phyloP scores from a whole-genome alignment of 2,329 filamentous ascomycete genomes.

The Cladosporium phlei region DNA sequence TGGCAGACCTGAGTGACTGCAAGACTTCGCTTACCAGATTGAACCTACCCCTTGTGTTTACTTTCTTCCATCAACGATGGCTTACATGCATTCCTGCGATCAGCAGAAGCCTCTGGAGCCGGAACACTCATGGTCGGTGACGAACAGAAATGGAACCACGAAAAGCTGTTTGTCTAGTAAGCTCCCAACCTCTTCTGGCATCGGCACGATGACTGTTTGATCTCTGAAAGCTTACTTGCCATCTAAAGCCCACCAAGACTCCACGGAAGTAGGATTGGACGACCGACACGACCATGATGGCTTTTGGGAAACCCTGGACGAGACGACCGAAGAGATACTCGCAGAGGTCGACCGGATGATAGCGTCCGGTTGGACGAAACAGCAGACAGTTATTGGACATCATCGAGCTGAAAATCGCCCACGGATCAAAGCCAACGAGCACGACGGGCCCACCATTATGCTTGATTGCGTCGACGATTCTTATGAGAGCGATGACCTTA shows the following conservation, averaged over 20 bases:
- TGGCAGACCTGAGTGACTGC: background rate
- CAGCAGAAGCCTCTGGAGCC: background rate
- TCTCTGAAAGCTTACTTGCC: background rate
- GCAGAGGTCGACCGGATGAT: background rate
- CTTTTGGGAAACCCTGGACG: background rate
- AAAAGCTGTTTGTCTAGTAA: background rate
- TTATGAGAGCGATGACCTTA: background rate
- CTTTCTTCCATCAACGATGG: too few relatives aligned
- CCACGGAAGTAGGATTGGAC: background rate
- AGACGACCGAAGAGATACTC: background rate
- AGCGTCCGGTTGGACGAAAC: background rate
- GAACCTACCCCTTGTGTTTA: too few relatives aligned
- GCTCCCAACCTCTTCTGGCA: background rate
- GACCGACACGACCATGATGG: background rate
- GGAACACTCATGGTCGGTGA: background rate
- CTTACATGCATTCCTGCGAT: background rate
- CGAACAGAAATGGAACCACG: background rate
- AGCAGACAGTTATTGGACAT: background rate
- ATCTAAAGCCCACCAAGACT: background rate
- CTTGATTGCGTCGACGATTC: background rate
- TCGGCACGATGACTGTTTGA: background rate
- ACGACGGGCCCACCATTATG: background rate
- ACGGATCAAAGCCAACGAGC: background rate
- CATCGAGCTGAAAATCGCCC: background rate
- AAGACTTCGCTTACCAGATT: too few relatives aligned